Base-by-base conservation (phyloP, 83 land plant species). In the Picea abies region DNA sequence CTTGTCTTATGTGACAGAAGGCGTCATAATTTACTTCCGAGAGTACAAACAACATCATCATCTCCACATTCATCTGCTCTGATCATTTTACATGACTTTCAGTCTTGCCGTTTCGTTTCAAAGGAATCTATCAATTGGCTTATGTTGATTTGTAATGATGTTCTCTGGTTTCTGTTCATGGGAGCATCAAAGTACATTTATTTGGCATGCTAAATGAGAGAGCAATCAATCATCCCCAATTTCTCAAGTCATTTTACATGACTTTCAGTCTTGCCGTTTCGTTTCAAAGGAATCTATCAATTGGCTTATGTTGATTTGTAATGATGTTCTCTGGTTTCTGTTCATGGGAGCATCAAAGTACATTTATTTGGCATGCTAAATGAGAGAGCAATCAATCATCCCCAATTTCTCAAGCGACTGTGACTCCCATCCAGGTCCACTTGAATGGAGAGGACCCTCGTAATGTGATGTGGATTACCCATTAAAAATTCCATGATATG, bases 181-280 rank as follows among this genome's bases (percentile, higher is more conserved):
- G 17, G 44, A n/a, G n/a, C 56, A 17, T 72, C 20, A 44, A 44
- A 5, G 8, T 6, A 5, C 47, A 1, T 44, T 44, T 44, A 44
- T 44, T 44, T 44, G 47, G 47, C 0, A 44, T 44, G 47, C 6
- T 44, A 19, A 71, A 19, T 17, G 60, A 73, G 58, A 22, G 47
- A 41, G 23, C 11, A 23, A 73, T 73, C 77, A 73, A 73, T 73
- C 77, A 73, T 73, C 60, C 14, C 77, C 47, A 44, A 44, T 44
- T 44, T 44, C 47, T 44, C 47, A 44, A 44, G 47, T 39, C 20
- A 71, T 1, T 14, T 75, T 73, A 41, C 60, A 47, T 73, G 20
- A 73, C 11, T 41, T 73, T 73, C 77, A n/a, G 77, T 9, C 77
- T 0, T 44, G 17, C 47, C 77, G 47, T 9, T 4, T 73, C 60